Percentiles rank a stretch among this genome's conserved stretches.
Conservation (phyloP, 192 early-diverging fungal genomes). For the Phycomyces nitens region DNA sequence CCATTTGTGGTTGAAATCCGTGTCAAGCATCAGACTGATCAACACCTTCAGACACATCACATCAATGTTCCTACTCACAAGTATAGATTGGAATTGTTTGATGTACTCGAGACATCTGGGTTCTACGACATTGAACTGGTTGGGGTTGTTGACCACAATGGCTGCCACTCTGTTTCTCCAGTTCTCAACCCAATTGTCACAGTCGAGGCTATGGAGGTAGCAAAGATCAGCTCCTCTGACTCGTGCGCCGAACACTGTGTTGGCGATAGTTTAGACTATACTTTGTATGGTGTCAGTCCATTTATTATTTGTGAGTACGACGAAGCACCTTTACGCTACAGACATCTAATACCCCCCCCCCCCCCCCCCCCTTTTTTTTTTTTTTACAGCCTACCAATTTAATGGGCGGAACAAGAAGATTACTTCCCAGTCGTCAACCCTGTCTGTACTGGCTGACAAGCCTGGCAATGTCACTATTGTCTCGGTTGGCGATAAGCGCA, state of each 20-base stretch:
- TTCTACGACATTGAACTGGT: slow-evolving; percentile 33
- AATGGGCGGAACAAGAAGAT: slow-evolving; percentile 26
- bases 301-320: slow-evolving; percentile 31
- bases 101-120: slow-evolving; percentile 29
- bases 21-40: slow-evolving; percentile 24
- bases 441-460: slow-evolving; percentile 39
- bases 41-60: slow-evolving; percentile 8
- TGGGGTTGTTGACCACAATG: slow-evolving; percentile 31
- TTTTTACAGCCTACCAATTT: slow-evolving; percentile 29
- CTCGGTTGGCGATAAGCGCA: slow-evolving; percentile 40
- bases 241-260: slow-evolving; percentile 35
- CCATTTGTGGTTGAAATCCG: slow-evolving; percentile 36
- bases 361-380: slow-evolving; percentile 1
- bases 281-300: slow-evolving; percentile 29
- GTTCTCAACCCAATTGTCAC: slow-evolving; percentile 5
- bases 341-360: too few relatives aligned
- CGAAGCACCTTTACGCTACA: neutral
- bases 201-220: slow-evolving; percentile 30
- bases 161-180: slow-evolving; percentile 22
- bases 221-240: slow-evolving; percentile 28
- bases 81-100: slow-evolving; percentile 23
- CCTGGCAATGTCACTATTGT: slow-evolving; percentile 48
- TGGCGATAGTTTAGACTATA: slow-evolving; percentile 36
- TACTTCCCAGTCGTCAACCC: slow-evolving; percentile 13
- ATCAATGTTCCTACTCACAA: slow-evolving; percentile 18